Evolutionary conservation across 2,329 filamentous ascomycete species (phyloP).

Genomic region (Calonectria honghensis): DNA sequence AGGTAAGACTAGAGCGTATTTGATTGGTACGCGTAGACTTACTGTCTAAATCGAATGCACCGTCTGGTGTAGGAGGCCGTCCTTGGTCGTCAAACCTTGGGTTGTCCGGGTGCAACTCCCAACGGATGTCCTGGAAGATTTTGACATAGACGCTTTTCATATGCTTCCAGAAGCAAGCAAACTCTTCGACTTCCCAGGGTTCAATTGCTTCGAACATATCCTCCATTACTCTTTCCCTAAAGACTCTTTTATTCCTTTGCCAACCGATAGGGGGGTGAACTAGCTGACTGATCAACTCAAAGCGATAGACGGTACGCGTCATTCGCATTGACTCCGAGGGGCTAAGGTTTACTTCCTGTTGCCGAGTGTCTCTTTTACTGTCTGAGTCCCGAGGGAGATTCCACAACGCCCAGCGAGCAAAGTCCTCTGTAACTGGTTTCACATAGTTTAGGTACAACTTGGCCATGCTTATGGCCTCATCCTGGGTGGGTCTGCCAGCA

Average conservation of each 20-base stretch:
- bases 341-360: not conserved
- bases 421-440: not conserved
- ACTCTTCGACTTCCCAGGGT: not conserved
- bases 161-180: not conserved
- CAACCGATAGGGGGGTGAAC: not conserved
- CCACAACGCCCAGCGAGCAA: not conserved
- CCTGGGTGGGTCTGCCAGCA: not conserved
- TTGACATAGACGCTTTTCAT: not conserved
- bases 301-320: not conserved
- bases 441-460: not conserved
- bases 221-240: not conserved
- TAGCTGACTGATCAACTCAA: not conserved
- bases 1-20: not conserved
- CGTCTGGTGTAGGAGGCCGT: not conserved
- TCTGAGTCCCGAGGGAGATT: not conserved
- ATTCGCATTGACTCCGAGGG: not conserved
- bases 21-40: not conserved
- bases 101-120: not conserved
- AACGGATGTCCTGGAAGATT: not conserved
- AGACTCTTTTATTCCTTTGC: not conserved
- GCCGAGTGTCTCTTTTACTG: not conserved
- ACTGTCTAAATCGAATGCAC: not conserved
- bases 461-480: not conserved
- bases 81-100: not conserved
- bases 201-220: not conserved